phyloP scores from a whole-genome alignment of 2,329 filamentous ascomycete genomes.

The Trichoderma gracile region DNA sequence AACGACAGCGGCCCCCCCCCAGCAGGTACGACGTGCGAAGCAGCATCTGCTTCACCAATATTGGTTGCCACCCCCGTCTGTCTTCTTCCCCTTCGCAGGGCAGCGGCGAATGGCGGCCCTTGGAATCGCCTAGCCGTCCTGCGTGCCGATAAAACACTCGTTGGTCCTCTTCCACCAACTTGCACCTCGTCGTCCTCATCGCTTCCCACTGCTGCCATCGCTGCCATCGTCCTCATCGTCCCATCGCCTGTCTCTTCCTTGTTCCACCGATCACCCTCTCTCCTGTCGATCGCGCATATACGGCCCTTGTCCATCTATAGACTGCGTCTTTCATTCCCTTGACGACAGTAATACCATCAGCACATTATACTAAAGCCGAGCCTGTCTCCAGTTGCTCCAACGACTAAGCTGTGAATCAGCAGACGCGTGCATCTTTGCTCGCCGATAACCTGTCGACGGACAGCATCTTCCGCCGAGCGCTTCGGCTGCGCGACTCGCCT shows the following conservation, averaged over 20 bases:
- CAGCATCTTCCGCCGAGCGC: not conserved
- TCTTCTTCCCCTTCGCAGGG: constrained; percentile 22
- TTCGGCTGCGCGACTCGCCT: constrained; percentile 35
- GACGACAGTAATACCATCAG: not conserved
- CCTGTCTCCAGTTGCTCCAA: not conserved
- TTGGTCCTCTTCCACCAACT: constrained; percentile 1
- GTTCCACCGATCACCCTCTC: constrained; percentile 9
- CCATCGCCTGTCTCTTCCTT: constrained; percentile 8
- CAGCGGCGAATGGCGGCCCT: constrained; percentile 26
- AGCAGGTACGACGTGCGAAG: constrained; percentile 26
- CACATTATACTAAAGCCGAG: not conserved
- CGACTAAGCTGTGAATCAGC: not conserved
- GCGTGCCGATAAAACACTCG: constrained; percentile 23
- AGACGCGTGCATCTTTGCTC: constrained; percentile 14
- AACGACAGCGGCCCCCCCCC: constrained; percentile 23
- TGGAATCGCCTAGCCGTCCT: constrained; percentile 20
- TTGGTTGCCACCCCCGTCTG: constrained; percentile 25
- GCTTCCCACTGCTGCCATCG: constrained; percentile 5
- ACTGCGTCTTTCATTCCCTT: not conserved
- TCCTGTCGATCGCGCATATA: constrained; percentile 22
- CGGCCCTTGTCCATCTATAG: not conserved
- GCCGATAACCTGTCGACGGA: not conserved
- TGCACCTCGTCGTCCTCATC: constrained; percentile 5
- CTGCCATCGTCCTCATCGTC: not conserved
- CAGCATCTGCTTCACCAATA: constrained; percentile 27